A percentile compares a stretch with the other conserved stretches of the same genome.
phyloP scores from a whole-genome alignment of 2,329 filamentous ascomycete genomes.

The Alternaria solani region DNA sequence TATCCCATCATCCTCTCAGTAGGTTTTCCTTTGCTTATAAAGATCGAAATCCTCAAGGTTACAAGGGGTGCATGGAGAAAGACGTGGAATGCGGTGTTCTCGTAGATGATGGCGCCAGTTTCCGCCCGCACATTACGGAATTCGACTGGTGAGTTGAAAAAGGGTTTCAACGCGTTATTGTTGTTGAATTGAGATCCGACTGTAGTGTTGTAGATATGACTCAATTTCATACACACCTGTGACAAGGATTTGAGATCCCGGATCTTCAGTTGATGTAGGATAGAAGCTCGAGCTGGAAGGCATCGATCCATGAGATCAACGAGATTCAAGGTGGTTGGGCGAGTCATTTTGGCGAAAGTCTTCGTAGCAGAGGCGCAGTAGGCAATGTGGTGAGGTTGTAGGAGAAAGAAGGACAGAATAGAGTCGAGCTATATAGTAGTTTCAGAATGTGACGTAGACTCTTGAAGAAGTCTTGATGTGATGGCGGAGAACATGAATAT shows the following conservation, averaged over 20 bases:
- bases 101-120: not conserved
- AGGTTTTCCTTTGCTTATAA: not conserved
- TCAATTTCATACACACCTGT: not conserved
- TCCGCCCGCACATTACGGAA: not conserved
- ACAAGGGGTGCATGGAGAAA: not conserved
- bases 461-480: not conserved
- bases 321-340: not conserved
- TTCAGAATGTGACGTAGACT: not conserved
- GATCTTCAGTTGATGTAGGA: not conserved
- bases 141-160: not conserved
- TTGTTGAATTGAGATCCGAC: not conserved
- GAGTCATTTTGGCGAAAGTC: not conserved
- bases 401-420: not conserved
- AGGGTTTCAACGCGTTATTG: not conserved
- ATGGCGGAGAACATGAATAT: not conserved
- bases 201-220: not conserved
- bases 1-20: not conserved
- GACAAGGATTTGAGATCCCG: not conserved
- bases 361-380: not conserved
- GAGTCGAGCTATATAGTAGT: not conserved
- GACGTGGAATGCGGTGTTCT: not conserved
- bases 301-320: not conserved
- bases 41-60: not conserved
- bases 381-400: not conserved
- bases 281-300: not conserved